A percentile compares a stretch with the other conserved stretches of the same genome.
Conservation (phyloP, 1,284 basidiomycete species). For the Boletus semigastroideus region DNA sequence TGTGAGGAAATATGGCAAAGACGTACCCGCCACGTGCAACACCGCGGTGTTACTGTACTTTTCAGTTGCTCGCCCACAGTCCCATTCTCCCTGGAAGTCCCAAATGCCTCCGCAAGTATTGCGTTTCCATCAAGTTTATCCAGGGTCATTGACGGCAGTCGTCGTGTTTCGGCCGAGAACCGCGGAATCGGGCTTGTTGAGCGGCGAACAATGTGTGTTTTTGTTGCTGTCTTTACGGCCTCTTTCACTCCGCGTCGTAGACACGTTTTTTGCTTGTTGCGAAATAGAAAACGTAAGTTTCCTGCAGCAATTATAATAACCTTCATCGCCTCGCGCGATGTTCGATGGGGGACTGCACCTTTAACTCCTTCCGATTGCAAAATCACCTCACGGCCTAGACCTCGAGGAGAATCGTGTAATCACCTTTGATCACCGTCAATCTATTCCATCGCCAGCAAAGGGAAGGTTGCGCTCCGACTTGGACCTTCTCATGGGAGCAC, state of each 20-base stretch:
- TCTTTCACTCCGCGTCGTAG: conserved; percentile 19
- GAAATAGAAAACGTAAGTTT: conserved; percentile 28
- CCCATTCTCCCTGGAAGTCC: background rate
- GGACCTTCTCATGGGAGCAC: background rate
- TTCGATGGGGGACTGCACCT: background rate
- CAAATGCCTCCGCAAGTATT: background rate
- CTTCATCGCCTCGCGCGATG: conserved; percentile 11
- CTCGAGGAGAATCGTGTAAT: conserved; percentile 3
- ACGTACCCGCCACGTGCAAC: background rate
- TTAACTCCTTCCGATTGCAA: background rate
- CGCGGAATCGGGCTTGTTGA: conserved; percentile 22
- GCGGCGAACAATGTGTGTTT: conserved; percentile 17
- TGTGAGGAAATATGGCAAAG: no score
- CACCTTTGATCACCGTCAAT: conserved; percentile 15
- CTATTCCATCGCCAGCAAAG: background rate
- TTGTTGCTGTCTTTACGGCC: conserved; percentile 19
- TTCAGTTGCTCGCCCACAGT: no score
- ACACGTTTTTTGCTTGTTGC: conserved; percentile 15
- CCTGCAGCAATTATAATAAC: conserved; percentile 3
- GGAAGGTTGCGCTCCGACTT: background rate
- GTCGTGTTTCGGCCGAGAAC: conserved; percentile 21
- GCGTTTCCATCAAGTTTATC: background rate
- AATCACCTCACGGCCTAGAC: background rate
- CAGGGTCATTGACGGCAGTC: background rate
- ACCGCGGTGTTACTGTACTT: background rate